Conservation (phyloP, 2,329 filamentous ascomycete genomes). For the Diaporthe citriasiana region DNA sequence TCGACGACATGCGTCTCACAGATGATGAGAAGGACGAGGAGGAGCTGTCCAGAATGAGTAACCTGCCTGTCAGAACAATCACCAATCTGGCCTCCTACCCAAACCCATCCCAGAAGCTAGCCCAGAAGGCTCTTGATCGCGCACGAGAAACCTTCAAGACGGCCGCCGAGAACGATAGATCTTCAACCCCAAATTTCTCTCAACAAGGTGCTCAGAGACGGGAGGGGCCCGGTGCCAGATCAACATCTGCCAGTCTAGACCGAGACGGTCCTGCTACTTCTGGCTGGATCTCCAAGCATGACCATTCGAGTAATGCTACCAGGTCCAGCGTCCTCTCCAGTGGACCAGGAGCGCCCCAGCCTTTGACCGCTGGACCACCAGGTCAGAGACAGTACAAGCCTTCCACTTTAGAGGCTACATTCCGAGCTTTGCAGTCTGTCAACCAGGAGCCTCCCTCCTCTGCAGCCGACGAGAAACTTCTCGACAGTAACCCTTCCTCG, state of each 20-base stretch:
- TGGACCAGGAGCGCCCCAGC: constrained; percentile 61
- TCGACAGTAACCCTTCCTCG: not conserved
- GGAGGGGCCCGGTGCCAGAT: not conserved
- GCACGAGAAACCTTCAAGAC: constrained; percentile 42
- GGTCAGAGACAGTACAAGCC: constrained; percentile 65
- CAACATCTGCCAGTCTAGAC: not conserved
- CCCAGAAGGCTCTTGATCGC: constrained; percentile 60
- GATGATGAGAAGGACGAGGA: constrained; percentile 48
- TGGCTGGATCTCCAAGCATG: constrained; percentile 41
- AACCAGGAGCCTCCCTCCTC: constrained; percentile 42
- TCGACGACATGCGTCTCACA: constrained; percentile 43
- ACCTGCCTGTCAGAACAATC: constrained; percentile 62
- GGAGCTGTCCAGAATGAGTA: constrained; percentile 52
- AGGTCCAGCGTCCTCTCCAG: constrained; percentile 48
- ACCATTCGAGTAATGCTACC: constrained; percentile 40
- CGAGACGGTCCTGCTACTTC: constrained; percentile 35
- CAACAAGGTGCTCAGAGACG: constrained; percentile 25
- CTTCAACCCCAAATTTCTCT: constrained; percentile 42
- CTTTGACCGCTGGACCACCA: constrained; percentile 68
- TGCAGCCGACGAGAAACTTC: constrained; percentile 6
- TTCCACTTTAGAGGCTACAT: constrained; percentile 57
- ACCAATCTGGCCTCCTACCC: constrained; percentile 69
- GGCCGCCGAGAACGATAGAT: constrained; percentile 42
- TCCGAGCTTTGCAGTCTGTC: constrained; percentile 51
- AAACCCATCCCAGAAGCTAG: constrained; percentile 67